A percentile compares a stretch with the other conserved stretches of the same genome.
These are phyloP conservation scores for Trichoderma atrobrunneum DNA, from an alignment of 2,329 filamentous ascomycete genomes.

Conservation along the genomic window DNA sequence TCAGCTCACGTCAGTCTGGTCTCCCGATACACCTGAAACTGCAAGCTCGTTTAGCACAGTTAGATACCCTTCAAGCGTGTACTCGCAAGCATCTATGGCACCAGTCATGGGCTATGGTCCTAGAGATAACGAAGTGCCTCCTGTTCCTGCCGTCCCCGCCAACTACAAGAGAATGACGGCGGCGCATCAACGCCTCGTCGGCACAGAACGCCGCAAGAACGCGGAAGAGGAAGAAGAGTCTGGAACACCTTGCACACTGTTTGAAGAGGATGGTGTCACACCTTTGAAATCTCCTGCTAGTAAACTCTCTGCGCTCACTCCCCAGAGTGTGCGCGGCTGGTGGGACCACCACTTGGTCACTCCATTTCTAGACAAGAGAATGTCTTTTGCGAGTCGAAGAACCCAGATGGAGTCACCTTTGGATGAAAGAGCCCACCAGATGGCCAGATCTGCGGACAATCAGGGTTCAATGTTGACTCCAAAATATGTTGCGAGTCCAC, in stretches of 20 bases:
- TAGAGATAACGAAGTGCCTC: slow-evolving; percentile 46
- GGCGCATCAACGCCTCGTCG: slow-evolving; percentile 36
- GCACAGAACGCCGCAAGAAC: slow-evolving; percentile 31
- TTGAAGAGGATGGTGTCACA: slow-evolving; percentile 63
- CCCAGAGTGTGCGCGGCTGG: slow-evolving; percentile 60
- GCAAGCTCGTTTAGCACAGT: slow-evolving; percentile 39
- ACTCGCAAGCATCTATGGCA: slow-evolving; percentile 53
- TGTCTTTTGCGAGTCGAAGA: slow-evolving; percentile 43
- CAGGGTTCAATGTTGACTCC: not conserved
- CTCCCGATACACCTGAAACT: slow-evolving; percentile 58
- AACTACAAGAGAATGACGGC: slow-evolving; percentile 36
- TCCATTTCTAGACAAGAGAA: slow-evolving; percentile 55
- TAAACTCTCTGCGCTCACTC: slow-evolving; percentile 37
- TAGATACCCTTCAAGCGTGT: slow-evolving; percentile 57
- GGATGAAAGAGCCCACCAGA: slow-evolving; percentile 18
- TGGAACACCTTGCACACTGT: slow-evolving; percentile 62
- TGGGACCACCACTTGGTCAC: slow-evolving; percentile 75
- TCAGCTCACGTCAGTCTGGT: slow-evolving; percentile 54
- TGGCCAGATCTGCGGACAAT: not conserved
- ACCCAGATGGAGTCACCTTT: slow-evolving; percentile 33
- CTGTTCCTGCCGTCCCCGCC: slow-evolving; percentile 58
- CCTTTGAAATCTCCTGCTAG: slow-evolving; percentile 39
- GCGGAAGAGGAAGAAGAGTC: slow-evolving; percentile 48
- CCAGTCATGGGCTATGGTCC: slow-evolving; percentile 21
- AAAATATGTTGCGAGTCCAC: not conserved